Base-by-base conservation (phyloP, 768 basidiomycete species). In the Bullera alba region DNA sequence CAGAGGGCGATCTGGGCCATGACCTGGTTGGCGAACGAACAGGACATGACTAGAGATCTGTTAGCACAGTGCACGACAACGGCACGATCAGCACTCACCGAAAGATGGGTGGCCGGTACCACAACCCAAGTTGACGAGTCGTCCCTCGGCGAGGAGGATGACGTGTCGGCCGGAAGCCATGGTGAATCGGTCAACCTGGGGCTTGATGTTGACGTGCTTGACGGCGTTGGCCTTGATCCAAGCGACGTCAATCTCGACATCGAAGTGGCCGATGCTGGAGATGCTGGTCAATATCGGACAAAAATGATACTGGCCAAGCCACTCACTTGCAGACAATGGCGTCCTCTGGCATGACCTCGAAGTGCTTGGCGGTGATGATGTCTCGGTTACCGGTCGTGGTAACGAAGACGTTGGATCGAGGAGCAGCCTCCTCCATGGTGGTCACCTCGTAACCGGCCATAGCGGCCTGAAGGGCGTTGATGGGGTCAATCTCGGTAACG, bases 371-470 rank as follows among this genome's bases (percentile, higher is more conserved):
- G 37, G 82, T 84, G 77, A 99, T 93, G 76, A 99, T 97, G 73
- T 99, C 95, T 69, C 93, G 79, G 81, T 95, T 95, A 70, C 95
- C 95, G 39, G 95, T 99, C 67, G 92, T 95, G 63, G 95, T 97
- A 56, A 99, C 90, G 64, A 99, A 95, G 70, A 99, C 74, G 76
- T 97, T 96, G 55, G 81, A 73, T 29, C 86, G 83, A 52, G 81
- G 79, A 38, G 93, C 95, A 58, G 88, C 90, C 30, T 95, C 91
- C 69, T 99, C 93, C 92, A 99, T 96, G 48, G 92, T 96, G 52
- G 85, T 85, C 53, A 99, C 93, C 75, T 99, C 93, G 74, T 91
- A 99, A 50, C 95, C 95, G 68, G 90, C 91, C 95, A 99, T 99
- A 48, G 92, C 93, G 62, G 95, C 95, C 75, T 99, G 95, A 53